Percentiles rank a stretch among this genome's conserved stretches.
phyloP scores from a whole-genome alignment of 208 protist genomes.

The Acanthamoeba healyi region DNA sequence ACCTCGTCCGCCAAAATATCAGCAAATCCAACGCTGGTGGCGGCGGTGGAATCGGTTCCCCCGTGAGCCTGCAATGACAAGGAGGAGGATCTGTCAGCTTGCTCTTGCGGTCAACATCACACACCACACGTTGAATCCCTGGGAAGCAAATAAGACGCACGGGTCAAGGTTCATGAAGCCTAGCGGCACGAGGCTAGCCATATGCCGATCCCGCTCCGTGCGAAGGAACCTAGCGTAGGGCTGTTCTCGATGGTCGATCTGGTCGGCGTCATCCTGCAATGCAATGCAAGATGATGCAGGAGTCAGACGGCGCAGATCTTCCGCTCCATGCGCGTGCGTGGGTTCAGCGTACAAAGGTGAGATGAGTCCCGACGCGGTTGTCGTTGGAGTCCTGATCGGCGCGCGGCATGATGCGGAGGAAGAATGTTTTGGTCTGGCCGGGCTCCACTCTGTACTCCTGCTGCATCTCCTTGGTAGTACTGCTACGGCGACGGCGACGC shows the following conservation, averaged over 20 bases:
- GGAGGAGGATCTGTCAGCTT: too few relatives aligned
- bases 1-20: background rate
- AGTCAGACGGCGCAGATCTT: too few relatives aligned
- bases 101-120: background rate
- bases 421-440: background rate
- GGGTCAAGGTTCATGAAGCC: background rate
- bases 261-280: background rate
- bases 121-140: background rate
- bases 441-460: background rate
- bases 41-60: background rate
- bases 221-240: background rate
- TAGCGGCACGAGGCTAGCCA: background rate
- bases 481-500: background rate
- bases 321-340: too few relatives aligned
- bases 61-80: background rate
- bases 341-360: background rate
- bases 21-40: constrained; percentile 1
- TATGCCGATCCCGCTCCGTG: background rate
- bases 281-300: too few relatives aligned
- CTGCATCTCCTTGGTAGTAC: background rate
- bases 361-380: background rate
- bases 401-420: background rate
- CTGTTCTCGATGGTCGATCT: background rate
- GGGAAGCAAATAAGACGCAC: background rate
- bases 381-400: background rate